Conservation (phyloP, 768 basidiomycete species). For the Astraeus odoratus region DNA sequence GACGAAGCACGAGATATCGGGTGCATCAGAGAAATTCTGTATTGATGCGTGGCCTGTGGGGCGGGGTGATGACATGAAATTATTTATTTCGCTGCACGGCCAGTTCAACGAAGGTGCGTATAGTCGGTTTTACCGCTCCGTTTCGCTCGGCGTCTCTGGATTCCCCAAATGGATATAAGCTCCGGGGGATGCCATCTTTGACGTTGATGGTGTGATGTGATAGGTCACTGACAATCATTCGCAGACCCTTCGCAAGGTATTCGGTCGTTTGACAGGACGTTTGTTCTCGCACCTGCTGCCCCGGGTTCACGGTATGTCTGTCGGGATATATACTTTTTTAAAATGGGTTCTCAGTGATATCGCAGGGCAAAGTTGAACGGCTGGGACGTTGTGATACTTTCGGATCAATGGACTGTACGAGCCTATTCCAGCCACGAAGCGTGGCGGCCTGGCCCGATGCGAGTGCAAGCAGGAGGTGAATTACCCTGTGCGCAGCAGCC, state of each 20-base stretch:
- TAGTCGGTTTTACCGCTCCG: slow-evolving; percentile 7
- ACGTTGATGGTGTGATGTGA: slow-evolving; percentile 9
- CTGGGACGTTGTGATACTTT: slow-evolving; percentile 88
- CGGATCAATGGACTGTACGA: slow-evolving; percentile 80
- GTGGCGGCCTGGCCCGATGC: slow-evolving; percentile 70
- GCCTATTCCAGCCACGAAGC: slow-evolving; percentile 78
- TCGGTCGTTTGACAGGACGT: slow-evolving; percentile 90
- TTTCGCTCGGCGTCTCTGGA: slow-evolving; percentile 8
- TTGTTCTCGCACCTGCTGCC: slow-evolving; percentile 75
- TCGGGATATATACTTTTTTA: neutral
- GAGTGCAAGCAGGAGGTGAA: slow-evolving; percentile 50
- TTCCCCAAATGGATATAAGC: slow-evolving; percentile 6
- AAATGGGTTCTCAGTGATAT: slow-evolving; percentile 11
- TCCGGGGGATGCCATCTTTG: slow-evolving; percentile 3
- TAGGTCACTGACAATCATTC: slow-evolving; percentile 12
- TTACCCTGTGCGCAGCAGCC: slow-evolving; percentile 15
- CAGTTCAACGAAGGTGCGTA: slow-evolving; percentile 84
- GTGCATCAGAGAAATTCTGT: slow-evolving; percentile 75
- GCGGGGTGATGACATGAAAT: slow-evolving; percentile 47
- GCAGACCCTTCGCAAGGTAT: slow-evolving; percentile 68
- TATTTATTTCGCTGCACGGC: slow-evolving; percentile 77
- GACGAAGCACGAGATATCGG: slow-evolving; percentile 78
- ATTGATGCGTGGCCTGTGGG: slow-evolving; percentile 80
- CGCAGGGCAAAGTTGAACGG: slow-evolving; percentile 69
- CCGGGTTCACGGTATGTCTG: slow-evolving; percentile 74